These are phyloP conservation scores for Trichoderma sp. DNA, from an alignment of 2,329 filamentous ascomycete genomes.

Conservation along the genomic window DNA sequence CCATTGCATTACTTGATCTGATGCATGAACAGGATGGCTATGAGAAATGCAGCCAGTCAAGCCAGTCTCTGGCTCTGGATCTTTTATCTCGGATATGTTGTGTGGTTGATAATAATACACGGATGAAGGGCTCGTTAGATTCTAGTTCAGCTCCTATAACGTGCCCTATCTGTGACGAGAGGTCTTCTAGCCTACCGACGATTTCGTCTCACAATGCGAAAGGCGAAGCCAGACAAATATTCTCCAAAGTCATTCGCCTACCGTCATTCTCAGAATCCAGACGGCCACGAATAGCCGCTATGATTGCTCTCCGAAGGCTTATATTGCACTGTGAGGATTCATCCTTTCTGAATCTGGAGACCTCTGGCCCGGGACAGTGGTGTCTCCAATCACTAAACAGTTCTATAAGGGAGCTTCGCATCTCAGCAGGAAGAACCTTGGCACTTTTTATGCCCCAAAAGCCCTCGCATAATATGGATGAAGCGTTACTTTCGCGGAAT, in stretches of 20 bases:
- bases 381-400: slow-evolving; percentile 80
- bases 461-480: slow-evolving; percentile 23
- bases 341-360: slow-evolving; percentile 65
- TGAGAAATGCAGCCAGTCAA: slow-evolving; percentile 46
- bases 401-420: slow-evolving; percentile 79
- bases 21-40: slow-evolving; percentile 41
- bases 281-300: slow-evolving; percentile 67
- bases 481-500: slow-evolving; percentile 44
- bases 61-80: slow-evolving; percentile 55
- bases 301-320: slow-evolving; percentile 70
- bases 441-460: slow-evolving; percentile 60
- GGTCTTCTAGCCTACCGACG: background rate
- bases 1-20: slow-evolving; percentile 22
- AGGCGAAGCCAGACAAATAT: slow-evolving; percentile 45
- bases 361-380: slow-evolving; percentile 72
- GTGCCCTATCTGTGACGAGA: slow-evolving; percentile 33
- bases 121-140: background rate
- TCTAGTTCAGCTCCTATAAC: background rate
- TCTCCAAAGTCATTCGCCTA: slow-evolving; percentile 49
- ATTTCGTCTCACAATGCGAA: slow-evolving; percentile 29
- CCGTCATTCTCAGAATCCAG: slow-evolving; percentile 54
- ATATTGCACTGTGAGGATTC: slow-evolving; percentile 64
- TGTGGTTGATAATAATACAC: slow-evolving; percentile 21
- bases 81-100: slow-evolving; percentile 54
- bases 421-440: slow-evolving; percentile 72